Evolutionary conservation across 331 rosid genomes (phyloP).

Genomic region (Rhamnella rubrinervis): DNA sequence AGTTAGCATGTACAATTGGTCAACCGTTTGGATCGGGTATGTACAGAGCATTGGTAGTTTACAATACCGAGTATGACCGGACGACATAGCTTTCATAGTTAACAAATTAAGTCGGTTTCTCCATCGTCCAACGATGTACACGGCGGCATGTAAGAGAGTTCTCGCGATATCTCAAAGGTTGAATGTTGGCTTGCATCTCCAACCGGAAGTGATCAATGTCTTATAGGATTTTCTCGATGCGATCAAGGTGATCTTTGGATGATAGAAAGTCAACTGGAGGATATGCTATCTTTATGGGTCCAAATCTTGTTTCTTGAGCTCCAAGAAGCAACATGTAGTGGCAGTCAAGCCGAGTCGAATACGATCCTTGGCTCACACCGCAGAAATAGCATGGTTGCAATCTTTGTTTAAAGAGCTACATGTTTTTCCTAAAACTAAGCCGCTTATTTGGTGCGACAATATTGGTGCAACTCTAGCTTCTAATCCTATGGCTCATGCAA

Average conservation of each 20-base stretch:
- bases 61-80: not conserved
- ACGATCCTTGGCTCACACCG: not conserved
- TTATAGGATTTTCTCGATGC: too few relatives aligned
- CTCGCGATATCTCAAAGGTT: not conserved
- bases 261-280: not conserved
- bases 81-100: not conserved
- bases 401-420: too few relatives aligned
- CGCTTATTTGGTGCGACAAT: not conserved
- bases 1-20: not conserved
- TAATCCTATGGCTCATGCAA: not conserved
- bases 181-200: not conserved
- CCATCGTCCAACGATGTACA: not conserved
- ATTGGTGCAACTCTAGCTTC: not conserved
- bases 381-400: not conserved
- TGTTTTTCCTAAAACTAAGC: not conserved
- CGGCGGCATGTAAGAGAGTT: not conserved
- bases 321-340: not conserved
- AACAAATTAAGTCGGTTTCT: not conserved
- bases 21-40: not conserved
- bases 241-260: not conserved
- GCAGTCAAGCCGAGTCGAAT: not conserved
- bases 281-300: not conserved
- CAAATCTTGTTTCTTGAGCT: not conserved
- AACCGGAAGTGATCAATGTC: not conserved
- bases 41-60: not conserved